Base-by-base conservation (phyloP, 805 yeast species). In the Saccharomycopsis javanensis region DNA sequence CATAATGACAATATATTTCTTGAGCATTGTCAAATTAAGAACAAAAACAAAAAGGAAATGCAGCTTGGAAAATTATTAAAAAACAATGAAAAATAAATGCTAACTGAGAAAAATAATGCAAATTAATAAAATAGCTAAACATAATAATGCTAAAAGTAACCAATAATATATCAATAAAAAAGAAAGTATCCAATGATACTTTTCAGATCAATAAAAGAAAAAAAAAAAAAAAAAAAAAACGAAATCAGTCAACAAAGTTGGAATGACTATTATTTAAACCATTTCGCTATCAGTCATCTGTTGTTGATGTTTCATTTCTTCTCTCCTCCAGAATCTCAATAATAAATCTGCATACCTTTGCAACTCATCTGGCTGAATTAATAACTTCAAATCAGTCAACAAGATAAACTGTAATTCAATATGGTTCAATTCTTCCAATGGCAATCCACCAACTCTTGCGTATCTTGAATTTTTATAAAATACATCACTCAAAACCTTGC, bases 391-490 rank as follows among this genome's bases (percentile, higher is more conserved):
- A 71, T 94, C 97, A 54, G 90, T 77, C 59, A 92, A 73, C 53
- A 91, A 70, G 64, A 92, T 72, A 67, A 94, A 91, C 68, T 92
- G 97, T 51, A 94, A 73, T 70, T 94, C 99, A 63, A 94, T 75
- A 70, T 88, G 91, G 68, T 94, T 94, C 68, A 94, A 77, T 69
- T 94, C 99, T 57, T 88, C 96, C 57, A 90, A 76, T 6, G 97
- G 96, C 56, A 92, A 76, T 0, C 98, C 98, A 5, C 98, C 98
- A 50, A 92, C 94, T 69, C 91, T 88, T 10, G 97, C 97, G 69
- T 92, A 92, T 62, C 98, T 79, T 56, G 94, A 83, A 69, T 92
- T 92, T 67, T 92, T 92, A 76, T 92, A 92, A 67, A 91, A 92
- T 53, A 91, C 88, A 71, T 92, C 98, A 65, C 92, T 84, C 69